Percentiles rank a stretch among this genome's conserved stretches.
Conservation (phyloP, 2,329 filamentous ascomycete species). For the Ceratocystis harringtonii region DNA sequence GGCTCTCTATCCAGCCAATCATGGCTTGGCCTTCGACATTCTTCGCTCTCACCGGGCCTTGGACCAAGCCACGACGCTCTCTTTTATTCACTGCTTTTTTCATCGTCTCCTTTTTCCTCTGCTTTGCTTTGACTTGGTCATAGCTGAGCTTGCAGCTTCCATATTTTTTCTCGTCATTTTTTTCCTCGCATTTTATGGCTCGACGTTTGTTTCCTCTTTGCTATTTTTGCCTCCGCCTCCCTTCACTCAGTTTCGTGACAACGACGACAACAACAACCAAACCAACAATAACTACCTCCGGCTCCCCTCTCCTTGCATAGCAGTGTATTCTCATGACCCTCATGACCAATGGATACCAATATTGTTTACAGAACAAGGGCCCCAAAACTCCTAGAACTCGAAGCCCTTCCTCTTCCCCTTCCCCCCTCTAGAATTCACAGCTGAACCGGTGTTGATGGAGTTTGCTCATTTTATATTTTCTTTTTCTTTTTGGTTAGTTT, state of each 20-base stretch:
- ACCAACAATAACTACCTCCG: background rate
- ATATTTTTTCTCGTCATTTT: background rate
- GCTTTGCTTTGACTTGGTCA: slow-evolving; percentile 5
- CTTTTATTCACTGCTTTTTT: background rate
- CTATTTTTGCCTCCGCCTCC: background rate
- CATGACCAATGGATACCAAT: slow-evolving; percentile 6
- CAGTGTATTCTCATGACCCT: slow-evolving; percentile 9
- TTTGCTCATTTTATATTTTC: slow-evolving; percentile 6
- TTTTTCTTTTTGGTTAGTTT: slow-evolving; percentile 7
- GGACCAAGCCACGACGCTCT: background rate
- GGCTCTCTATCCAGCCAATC: background rate
- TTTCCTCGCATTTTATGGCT: background rate
- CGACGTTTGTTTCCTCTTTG: background rate
- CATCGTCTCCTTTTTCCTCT: background rate
- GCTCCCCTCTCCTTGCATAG: background rate
- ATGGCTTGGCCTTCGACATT: background rate
- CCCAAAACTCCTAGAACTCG: slow-evolving; percentile 5
- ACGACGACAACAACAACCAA: background rate
- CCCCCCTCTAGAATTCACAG: background rate
- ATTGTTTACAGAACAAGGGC: background rate
- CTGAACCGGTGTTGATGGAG: background rate
- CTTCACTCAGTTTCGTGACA: background rate
- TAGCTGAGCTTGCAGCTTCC: background rate
- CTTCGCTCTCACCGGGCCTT: too few relatives aligned
- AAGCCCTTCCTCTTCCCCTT: background rate